phyloP scores from a whole-genome alignment of 108 stramenopile species.

The Skeletonema tropicum region DNA sequence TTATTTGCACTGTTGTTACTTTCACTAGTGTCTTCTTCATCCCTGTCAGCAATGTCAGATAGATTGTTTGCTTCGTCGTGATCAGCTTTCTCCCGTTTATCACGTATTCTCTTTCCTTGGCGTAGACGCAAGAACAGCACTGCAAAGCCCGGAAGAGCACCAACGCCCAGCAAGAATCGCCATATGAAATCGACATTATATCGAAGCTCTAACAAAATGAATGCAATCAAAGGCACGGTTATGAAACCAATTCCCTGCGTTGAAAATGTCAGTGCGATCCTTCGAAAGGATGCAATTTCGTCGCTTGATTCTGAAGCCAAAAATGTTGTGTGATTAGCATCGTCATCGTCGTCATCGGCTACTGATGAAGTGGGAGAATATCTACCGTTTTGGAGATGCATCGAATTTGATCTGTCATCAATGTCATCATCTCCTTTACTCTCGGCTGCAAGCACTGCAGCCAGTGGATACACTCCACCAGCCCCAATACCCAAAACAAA shows the following conservation, averaged over 20 bases:
- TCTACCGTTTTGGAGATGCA: constrained; percentile 2
- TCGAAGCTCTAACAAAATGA: constrained; percentile 31
- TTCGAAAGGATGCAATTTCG: constrained; percentile 27
- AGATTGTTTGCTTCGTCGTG: background rate
- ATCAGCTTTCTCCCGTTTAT: background rate
- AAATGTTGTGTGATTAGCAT: background rate
- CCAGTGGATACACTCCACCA: constrained; percentile 74
- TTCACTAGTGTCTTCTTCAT: background rate
- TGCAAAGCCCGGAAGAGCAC: constrained; percentile 52
- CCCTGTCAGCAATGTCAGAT: background rate
- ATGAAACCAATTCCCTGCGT: constrained; percentile 70
- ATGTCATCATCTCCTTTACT: constrained; percentile 16
- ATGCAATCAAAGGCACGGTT: constrained; percentile 49
- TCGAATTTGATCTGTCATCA: background rate
- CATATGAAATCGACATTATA: constrained; percentile 37
- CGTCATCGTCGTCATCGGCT: constrained; percentile 9
- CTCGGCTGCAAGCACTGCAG: constrained; percentile 68
- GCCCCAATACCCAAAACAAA: constrained; percentile 68
- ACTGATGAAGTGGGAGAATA: background rate
- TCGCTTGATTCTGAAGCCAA: constrained; percentile 5
- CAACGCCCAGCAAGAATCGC: constrained; percentile 46
- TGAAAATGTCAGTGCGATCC: constrained; percentile 64
- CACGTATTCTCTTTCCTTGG: constrained; percentile 7
- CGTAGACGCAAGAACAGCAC: constrained; percentile 40
- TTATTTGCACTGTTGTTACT: background rate